Evolutionary conservation across 2,329 filamentous ascomycete species (phyloP).

Genomic region (Diaporthe destruens): DNA sequence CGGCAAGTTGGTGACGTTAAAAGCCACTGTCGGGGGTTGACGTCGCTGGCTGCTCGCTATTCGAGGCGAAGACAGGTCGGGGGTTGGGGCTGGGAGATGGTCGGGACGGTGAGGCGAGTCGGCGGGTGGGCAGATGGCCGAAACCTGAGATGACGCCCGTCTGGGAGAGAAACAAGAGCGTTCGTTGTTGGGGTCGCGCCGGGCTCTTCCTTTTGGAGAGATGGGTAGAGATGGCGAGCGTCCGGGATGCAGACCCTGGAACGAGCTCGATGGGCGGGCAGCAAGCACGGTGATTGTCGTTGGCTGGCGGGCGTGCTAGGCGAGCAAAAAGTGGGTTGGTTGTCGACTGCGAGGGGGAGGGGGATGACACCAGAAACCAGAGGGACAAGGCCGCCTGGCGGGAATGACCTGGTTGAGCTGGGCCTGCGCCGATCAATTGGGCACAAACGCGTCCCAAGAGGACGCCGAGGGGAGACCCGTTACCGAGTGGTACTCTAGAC

Average conservation of each 20-base stretch:
- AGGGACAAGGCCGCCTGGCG: conserved; percentile 31
- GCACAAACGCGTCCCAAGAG: conserved; percentile 37
- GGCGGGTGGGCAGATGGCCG: conserved; percentile 19
- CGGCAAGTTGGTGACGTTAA: conserved; percentile 43
- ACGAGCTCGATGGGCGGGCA: conserved; percentile 38
- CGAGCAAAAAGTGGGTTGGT: conserved; percentile 41
- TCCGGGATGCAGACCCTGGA: conserved; percentile 37
- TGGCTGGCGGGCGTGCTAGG: conserved; percentile 39
- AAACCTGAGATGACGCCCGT: conserved; percentile 8
- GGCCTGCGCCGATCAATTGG: conserved; percentile 37
- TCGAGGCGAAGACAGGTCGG: not conserved
- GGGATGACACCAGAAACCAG: conserved; percentile 36
- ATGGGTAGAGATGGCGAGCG: conserved; percentile 33
- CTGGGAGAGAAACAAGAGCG: conserved; percentile 17
- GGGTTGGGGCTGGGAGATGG: not conserved
- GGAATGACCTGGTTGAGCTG: conserved; percentile 32
- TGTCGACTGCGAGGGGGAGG: conserved; percentile 32
- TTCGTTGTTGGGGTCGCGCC: conserved; percentile 24
- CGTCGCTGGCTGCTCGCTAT: conserved; percentile 35
- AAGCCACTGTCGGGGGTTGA: conserved; percentile 38
- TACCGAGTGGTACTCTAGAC: conserved; percentile 30
- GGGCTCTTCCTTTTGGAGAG: conserved; percentile 24
- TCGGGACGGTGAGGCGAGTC: conserved; percentile 20
- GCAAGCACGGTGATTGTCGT: conserved; percentile 36
- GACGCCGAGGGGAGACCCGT: conserved; percentile 32